Percentiles rank a stretch among this genome's conserved stretches.
These are phyloP conservation scores for Yarrowia bubula DNA, from an alignment of 805 yeast species.

Conservation along the genomic window DNA sequence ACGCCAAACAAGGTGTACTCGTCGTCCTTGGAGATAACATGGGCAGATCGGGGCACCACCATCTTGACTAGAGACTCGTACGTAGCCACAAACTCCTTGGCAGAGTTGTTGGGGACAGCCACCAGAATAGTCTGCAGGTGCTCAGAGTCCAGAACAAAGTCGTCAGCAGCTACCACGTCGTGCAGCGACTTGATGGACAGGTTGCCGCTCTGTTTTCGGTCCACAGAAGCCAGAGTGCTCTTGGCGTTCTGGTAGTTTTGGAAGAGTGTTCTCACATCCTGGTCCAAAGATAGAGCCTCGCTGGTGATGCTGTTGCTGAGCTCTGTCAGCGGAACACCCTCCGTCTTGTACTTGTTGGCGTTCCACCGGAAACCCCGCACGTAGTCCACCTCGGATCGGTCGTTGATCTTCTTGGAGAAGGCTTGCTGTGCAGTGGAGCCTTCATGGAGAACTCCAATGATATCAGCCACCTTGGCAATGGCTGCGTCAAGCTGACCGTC, in stretches of 20 bases:
- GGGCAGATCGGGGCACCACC: conserved; percentile 91
- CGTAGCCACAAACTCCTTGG: conserved; percentile 56
- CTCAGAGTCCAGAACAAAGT: conserved; percentile 82
- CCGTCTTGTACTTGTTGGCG: conserved; percentile 68
- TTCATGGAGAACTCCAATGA: conserved; percentile 53
- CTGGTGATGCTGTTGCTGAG: conserved; percentile 65
- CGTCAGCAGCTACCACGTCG: conserved; percentile 77
- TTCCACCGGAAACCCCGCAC: conserved; percentile 84
- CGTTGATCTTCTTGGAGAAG: conserved; percentile 53
- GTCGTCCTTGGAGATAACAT: conserved; percentile 62
- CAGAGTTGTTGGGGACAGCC: conserved; percentile 74
- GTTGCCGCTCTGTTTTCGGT: conserved; percentile 91
- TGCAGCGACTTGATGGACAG: conserved; percentile 86
- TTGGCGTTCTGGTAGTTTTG: conserved; percentile 77
- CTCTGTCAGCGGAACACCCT: conserved; percentile 78
- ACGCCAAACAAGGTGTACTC: conserved; percentile 75
- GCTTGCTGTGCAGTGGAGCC: conserved; percentile 45
- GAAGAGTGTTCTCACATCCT: conserved; percentile 76
- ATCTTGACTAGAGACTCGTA: conserved; percentile 77
- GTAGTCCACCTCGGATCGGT: conserved; percentile 54
- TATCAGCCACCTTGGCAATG: conserved; percentile 73
- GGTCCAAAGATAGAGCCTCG: conserved; percentile 80
- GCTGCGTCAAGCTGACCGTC: conserved; percentile 75
- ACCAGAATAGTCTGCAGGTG: conserved; percentile 80
- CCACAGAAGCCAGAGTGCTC: conserved; percentile 80